Evolutionary conservation across 1,284 basidiomycete species (phyloP).

Genomic region (Heterobasidion irregulare): DNA sequence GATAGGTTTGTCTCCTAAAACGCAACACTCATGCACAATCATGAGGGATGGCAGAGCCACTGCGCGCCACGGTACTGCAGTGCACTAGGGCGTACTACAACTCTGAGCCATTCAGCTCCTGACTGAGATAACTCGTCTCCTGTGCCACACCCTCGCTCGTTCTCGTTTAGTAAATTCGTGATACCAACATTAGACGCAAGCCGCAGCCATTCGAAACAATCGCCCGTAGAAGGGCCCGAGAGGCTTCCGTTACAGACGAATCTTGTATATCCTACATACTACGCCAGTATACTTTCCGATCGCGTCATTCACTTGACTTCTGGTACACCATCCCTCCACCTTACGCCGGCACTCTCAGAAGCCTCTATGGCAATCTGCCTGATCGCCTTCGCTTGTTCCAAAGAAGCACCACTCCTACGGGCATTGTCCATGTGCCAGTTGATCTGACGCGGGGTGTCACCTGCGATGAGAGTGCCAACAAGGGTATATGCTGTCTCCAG

Average conservation of each 20-base stretch:
- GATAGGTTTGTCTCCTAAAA: too few relatives aligned
- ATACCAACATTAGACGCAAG: too few relatives aligned
- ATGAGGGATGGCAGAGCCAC: too few relatives aligned
- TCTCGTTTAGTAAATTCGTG: too few relatives aligned
- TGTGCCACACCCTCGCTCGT: too few relatives aligned
- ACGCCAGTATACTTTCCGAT: neutral
- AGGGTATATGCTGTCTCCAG: slow-evolving; percentile 40
- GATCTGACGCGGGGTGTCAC: slow-evolving; percentile 44
- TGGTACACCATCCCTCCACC: slow-evolving; percentile 36
- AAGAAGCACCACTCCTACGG: slow-evolving; percentile 22
- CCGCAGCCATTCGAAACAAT: neutral
- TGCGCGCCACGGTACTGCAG: too few relatives aligned
- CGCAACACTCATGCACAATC: too few relatives aligned
- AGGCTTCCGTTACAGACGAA: neutral
- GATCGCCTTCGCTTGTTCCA: slow-evolving; percentile 22
- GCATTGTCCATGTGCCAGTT: slow-evolving; percentile 45
- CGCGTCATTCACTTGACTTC: slow-evolving; percentile 14
- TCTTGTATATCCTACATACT: neutral
- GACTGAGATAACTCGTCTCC: too few relatives aligned
- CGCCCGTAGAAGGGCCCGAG: too few relatives aligned
- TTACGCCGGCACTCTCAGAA: slow-evolving; percentile 25
- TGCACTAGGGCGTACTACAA: too few relatives aligned
- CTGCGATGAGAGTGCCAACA: slow-evolving; percentile 40
- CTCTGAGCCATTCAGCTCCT: too few relatives aligned
- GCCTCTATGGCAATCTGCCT: slow-evolving; percentile 24